Conservation (phyloP, 2,329 filamentous ascomycete species). For the Penicillium sp. region DNA sequence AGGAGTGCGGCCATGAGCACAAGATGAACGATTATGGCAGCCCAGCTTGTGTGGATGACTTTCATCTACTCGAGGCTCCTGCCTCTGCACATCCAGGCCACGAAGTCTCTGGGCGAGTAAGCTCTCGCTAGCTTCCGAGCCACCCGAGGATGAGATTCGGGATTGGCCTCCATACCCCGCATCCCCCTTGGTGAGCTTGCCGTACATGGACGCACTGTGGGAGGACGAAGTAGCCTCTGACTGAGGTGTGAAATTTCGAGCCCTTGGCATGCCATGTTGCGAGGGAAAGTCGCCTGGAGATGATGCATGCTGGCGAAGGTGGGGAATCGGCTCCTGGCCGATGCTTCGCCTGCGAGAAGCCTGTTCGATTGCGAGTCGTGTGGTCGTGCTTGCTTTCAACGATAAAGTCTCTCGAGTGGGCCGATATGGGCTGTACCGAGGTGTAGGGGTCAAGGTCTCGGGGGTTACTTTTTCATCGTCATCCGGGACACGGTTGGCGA, state of each 20-base stretch:
- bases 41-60: not conserved
- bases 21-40: not conserved
- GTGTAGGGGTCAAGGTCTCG: constrained; percentile 84
- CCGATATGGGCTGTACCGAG: constrained; percentile 81
- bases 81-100: constrained; percentile 53
- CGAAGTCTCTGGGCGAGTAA: constrained; percentile 67
- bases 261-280: constrained; percentile 10
- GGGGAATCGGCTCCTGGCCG: constrained; percentile 38
- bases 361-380: constrained; percentile 57
- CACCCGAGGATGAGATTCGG: constrained; percentile 43
- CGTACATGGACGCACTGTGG: constrained; percentile 49
- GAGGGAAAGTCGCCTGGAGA: constrained; percentile 13
- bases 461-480: constrained; percentile 89
- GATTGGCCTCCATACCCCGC: constrained; percentile 58
- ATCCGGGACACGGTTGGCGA: constrained; percentile 92
- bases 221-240: constrained; percentile 27
- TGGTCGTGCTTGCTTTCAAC: constrained; percentile 38
- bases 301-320: constrained; percentile 10
- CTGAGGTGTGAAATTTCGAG: constrained; percentile 14
- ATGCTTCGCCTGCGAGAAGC: constrained; percentile 57
- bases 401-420: constrained; percentile 48
- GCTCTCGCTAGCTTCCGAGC: constrained; percentile 55
- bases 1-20: not conserved
- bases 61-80: constrained; percentile 18
- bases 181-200: constrained; percentile 66